These are phyloP conservation scores for Trichothecium roseum DNA, from an alignment of 2,329 filamentous ascomycete species.

Conservation along the genomic window DNA sequence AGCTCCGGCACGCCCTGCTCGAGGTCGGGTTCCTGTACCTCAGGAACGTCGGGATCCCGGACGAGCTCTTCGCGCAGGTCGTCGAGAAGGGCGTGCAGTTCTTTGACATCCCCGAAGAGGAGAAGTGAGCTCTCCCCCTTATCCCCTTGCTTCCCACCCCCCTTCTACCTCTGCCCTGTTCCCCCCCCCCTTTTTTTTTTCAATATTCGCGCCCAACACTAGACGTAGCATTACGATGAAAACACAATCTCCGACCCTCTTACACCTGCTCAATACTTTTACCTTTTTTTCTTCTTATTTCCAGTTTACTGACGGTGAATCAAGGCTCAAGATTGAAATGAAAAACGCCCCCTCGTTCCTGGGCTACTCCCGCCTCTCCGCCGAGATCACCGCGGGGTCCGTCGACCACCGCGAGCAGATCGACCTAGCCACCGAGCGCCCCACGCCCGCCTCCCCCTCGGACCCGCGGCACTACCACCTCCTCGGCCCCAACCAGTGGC, in stretches of 20 bases:
- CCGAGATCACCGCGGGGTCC: slow-evolving; percentile 62
- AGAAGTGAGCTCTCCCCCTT: slow-evolving; percentile 47
- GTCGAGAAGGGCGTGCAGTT: slow-evolving; percentile 60
- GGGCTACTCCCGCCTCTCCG: slow-evolving; percentile 55
- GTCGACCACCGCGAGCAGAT: slow-evolving; percentile 80
- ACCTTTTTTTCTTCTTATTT: no score
- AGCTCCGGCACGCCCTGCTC: slow-evolving; percentile 66
- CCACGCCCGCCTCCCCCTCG: slow-evolving; percentile 46
- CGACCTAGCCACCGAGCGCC: slow-evolving; percentile 72
- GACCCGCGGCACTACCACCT: slow-evolving; percentile 67
- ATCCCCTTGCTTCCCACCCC: no score
- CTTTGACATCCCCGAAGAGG: slow-evolving; percentile 64
- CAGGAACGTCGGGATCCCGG: slow-evolving; percentile 64
- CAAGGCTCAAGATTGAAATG: slow-evolving; percentile 61
- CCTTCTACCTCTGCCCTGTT: not conserved
- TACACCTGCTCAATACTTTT: slow-evolving; percentile 3
- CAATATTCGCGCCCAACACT: no score
- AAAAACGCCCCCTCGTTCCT: slow-evolving; percentile 64
- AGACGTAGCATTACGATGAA: no score
- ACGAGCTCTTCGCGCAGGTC: slow-evolving; percentile 53
- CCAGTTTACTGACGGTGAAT: no score
- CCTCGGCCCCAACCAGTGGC: slow-evolving; percentile 73
- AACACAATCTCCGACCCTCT: no score
- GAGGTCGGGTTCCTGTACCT: slow-evolving; percentile 87
- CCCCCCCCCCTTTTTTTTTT: slow-evolving; percentile 1